Base-by-base conservation (phyloP, 768 basidiomycete species). In the Gelatoporia subvermispora region DNA sequence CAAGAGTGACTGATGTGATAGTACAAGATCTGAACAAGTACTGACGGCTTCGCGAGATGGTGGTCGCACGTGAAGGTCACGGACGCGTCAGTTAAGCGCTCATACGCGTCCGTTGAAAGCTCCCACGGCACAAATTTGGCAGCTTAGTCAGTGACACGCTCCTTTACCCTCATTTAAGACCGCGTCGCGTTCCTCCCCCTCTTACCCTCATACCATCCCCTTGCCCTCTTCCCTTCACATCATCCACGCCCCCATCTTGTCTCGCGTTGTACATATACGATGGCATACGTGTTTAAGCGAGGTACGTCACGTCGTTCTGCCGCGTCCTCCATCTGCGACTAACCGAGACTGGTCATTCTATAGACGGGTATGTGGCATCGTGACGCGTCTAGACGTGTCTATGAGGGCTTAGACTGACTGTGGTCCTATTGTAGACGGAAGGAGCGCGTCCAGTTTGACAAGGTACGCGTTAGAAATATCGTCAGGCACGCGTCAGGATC, bases 381-480 rank as follows among this genome's bases (percentile, higher is more conserved):
- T 50, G 45, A 65, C 64, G 64, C 64, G 64, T 62, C 48, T 44
- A 47, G 42, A 43, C 50, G 38, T 35, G 25, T 49, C 43, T 31
- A 11, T 38, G 22, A 35, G 25, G 28, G 40, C 43, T 38, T 16
- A 22, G 43, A 28, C 43, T 60, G 52, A 60, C 57, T 31, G 54
- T 54, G 13, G 41, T n/a, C 28, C 18, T 16, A 39, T 36, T 58
- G 9, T 54, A 84, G 85, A 50, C 89, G 92, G 54, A 93, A 92
- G 69, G 93, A 95, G 69, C 85, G 82, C 63, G 88, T 95, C 45
- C 85, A 90, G 59, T 95, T 95, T 60, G 93, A 95, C 62, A 95
- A 95, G 77, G 92, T 85, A 57, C 53, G 75, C 52, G 50, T 46
- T 3, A 11, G 20, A 23, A 18, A 18, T 45, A 36, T 17, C 38